Conservation (phyloP, 1,284 basidiomycete genomes). For the Macrocystidia cucumis region DNA sequence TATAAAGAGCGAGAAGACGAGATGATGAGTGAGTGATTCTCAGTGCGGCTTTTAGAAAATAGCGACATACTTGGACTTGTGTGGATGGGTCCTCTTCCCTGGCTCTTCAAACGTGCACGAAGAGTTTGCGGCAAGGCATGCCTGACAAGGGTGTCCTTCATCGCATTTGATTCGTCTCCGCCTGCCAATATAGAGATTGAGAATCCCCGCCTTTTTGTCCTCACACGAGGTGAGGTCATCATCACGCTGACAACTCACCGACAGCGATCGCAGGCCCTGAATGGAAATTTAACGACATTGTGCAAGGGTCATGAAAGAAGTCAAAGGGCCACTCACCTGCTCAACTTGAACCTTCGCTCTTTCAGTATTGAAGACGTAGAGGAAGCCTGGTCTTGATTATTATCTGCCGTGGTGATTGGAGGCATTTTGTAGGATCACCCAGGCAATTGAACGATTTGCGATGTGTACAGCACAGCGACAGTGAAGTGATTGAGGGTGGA, state of each 20-base stretch:
- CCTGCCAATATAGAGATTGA: no score
- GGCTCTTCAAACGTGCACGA: conserved; percentile 80
- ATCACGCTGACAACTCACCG: conserved; percentile 41
- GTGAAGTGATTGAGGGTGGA: no score
- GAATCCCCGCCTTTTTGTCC: no score
- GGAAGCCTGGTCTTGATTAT: conserved; percentile 31
- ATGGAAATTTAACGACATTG: conserved; percentile 7
- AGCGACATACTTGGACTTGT: conserved; percentile 70
- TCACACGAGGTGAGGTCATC: conserved; percentile 1
- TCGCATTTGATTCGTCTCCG: conserved; percentile 77
- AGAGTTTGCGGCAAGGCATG: conserved; percentile 69
- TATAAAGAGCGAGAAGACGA: no score
- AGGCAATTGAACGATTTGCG: no score
- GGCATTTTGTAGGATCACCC: conserved; percentile 29
- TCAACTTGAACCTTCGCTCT: conserved; percentile 76
- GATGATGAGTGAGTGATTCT: conserved; percentile 4
- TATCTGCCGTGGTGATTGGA: conserved; percentile 36
- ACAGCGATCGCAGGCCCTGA: conserved; percentile 78
- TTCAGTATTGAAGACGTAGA: conserved; percentile 48
- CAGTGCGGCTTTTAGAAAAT: not conserved
- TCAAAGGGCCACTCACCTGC: conserved; percentile 72
- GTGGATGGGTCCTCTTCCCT: conserved; percentile 73
- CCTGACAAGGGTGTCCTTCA: conserved; percentile 79
- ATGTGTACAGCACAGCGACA: no score
- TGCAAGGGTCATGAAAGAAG: conserved; percentile 6